phyloP scores from a whole-genome alignment of 164 flowering plant species.

The Nymphaea thermarum region DNA sequence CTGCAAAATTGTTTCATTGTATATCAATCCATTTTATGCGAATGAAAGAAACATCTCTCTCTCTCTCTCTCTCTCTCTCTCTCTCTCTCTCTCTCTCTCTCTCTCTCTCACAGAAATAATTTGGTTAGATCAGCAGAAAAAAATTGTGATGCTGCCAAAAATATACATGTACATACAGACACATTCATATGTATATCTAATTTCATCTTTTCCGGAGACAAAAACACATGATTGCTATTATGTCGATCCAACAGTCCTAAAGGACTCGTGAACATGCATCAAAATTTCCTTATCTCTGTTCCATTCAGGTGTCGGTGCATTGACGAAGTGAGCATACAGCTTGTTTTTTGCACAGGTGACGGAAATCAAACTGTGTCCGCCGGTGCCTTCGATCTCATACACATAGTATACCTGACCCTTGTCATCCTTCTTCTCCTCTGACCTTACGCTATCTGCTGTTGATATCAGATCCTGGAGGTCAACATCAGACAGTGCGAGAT shows the following conservation, averaged over 20 bases:
- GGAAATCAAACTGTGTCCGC: slow-evolving; percentile 63
- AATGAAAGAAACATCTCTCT: too few relatives aligned
- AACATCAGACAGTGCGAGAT: slow-evolving; percentile 82
- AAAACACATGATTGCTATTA: too few relatives aligned
- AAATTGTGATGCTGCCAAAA: too few relatives aligned
- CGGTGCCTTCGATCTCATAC: slow-evolving; percentile 68
- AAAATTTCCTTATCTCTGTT: slow-evolving; percentile 52
- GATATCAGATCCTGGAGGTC: slow-evolving; percentile 66
- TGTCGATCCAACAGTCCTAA: slow-evolving; percentile 44
- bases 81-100: too few relatives aligned
- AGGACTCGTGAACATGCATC: slow-evolving; percentile 66
- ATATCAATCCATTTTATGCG: too few relatives aligned
- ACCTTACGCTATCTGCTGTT: slow-evolving; percentile 39
- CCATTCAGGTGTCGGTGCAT: slow-evolving; percentile 83
- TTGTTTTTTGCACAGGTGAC: slow-evolving; percentile 83
- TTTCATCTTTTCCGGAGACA: too few relatives aligned
- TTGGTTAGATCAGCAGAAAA: too few relatives aligned
- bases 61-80: too few relatives aligned
- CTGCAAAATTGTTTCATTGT: too few relatives aligned
- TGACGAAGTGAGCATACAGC: slow-evolving; percentile 90
- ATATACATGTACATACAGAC: too few relatives aligned
- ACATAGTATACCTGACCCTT: slow-evolving; percentile 76
- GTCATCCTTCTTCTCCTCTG: slow-evolving; percentile 68
- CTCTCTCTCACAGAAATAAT: too few relatives aligned
- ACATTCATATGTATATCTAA: too few relatives aligned